Conservation (phyloP, 75 land plant species). For the Gnetum montanum region DNA sequence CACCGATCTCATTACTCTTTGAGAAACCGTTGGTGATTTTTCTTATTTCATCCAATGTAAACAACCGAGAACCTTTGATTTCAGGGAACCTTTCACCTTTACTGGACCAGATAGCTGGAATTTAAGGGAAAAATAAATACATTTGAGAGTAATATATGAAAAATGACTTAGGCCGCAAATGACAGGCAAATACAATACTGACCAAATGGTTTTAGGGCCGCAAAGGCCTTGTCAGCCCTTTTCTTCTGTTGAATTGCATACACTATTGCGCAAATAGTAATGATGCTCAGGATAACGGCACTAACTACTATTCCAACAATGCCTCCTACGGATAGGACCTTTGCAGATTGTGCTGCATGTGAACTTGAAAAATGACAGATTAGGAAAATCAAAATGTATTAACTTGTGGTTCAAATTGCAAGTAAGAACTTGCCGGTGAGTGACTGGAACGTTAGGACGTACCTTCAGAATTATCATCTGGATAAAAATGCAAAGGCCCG, state of each 20-base stretch:
- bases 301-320: constrained; percentile 22
- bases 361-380: no score
- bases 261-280: constrained; percentile 6
- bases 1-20: constrained; percentile 51
- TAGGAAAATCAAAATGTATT: no score
- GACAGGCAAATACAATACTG: background rate
- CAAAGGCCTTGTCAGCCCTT: constrained; percentile 23
- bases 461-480: no score
- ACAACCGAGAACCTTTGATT: constrained; percentile 76
- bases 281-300: background rate
- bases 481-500: no score
- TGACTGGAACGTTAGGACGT: no score
- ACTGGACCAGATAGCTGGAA: constrained; percentile 16
- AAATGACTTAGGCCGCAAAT: no score
- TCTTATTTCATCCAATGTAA: constrained; percentile 68
- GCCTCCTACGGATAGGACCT: no score
- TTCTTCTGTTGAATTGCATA: constrained; percentile 27
- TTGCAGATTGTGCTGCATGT: no score
- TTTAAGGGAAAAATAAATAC: background rate
- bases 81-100: constrained; percentile 59
- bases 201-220: constrained; percentile 30
- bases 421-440: no score
- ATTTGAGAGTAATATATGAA: no score
- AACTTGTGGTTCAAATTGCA: no score
- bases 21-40: constrained; percentile 64